Evolutionary conservation across 225 moss, liverwort and hornwort genomes (phyloP), one percentile per base, ranked within the genome.

Genomic region (Takakia lepidozioides): DNA sequence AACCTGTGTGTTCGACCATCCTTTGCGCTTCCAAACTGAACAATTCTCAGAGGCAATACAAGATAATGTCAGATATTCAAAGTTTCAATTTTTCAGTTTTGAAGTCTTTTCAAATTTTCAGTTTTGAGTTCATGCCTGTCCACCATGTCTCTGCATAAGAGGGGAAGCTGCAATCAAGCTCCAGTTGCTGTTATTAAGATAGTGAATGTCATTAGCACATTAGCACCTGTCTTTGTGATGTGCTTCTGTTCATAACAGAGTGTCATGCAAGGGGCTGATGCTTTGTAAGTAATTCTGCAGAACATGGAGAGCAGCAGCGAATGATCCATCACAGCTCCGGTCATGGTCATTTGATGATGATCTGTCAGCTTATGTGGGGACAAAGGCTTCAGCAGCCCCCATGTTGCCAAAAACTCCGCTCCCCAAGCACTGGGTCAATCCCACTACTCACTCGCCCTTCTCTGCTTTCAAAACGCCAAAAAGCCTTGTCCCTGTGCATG

Each of bases 401-500:
- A 72, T 83, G 80, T 76, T 83, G 25, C 84, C 87, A 3, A 84
- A 74, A 62, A 87, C 87, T 25, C 76, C 87, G 17, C 80, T 76
- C 38, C 84, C 87, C 1, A 87, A 84, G 74, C 87, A 83, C 36
- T 87, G 87, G 87, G 83, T 87, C 56, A 84, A 87, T 61, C 84
- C 87, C 19, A 65, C 80, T n/a, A 73, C 79, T 32, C 82, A 83
- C 62, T 87, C 86, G 22, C 86, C 86, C 30, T 70, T 87, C 59
- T 79, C 83, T 11, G 64, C 72, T 24, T 87, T 87, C 66, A 83
- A 87, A 59, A 87, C 83, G 40, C 86, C 86, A n/a, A 80, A 49
- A 48, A 87, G 86, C 45, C 70, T 86, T 49, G 66, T 68, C 43
- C 58, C 61, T 60, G 57, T 74, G 11, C 59, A 70, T 29, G 73